Base-by-base conservation (phyloP, 2,329 filamentous ascomycete species). In the Cladosporium velox region DNA sequence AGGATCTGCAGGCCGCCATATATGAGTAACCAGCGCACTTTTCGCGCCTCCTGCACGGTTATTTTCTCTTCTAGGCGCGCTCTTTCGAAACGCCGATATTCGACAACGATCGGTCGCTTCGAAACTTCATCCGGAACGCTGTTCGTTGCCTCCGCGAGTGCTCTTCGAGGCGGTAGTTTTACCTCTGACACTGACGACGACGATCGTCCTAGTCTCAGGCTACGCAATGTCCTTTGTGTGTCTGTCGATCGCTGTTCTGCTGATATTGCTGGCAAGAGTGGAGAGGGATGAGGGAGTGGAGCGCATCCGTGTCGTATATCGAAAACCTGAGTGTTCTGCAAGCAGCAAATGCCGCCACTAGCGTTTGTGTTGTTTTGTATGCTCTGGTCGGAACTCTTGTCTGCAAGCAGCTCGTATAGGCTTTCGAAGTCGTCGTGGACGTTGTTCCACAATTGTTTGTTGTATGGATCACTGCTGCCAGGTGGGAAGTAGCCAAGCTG, bases 1-100 rank as follows among this genome's bases (percentile, higher is more conserved):
- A 95, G 82, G n/a, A 88, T 88, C 74, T 95, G 91, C 65, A 92
- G 84, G 3, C 87, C 84, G 21, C 87, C 85, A 72, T 94, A 94
- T 7, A 94, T 84, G 41, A 93, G 75, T 34, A 93, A 86, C 91
- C 91, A 95, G 47, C 91, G 84, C 18, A 93, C 85, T 76, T 92
- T 93, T 49, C 91, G 87, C 1, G 87, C 90, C 69, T 94, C 91
- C 10, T 84, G 80, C 12, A 87, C 78, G 0, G 85, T 84, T 0
- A 89, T 74, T 72, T 86, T 88, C 65, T 86, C 87, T 66, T 89
- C 86, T 0, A 80, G 79, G 67, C 85, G 87, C 24, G 80, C 79
- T 1, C 84, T 81, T 72, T 95, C 91, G 65, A 93, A 94, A 2
- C 81, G 82, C 3, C 86, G 83, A 72, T 93, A 95, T 1, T 88